Base-by-base conservation (phyloP, 2,329 filamentous ascomycete genomes). In the Diaporthe amygdali region DNA sequence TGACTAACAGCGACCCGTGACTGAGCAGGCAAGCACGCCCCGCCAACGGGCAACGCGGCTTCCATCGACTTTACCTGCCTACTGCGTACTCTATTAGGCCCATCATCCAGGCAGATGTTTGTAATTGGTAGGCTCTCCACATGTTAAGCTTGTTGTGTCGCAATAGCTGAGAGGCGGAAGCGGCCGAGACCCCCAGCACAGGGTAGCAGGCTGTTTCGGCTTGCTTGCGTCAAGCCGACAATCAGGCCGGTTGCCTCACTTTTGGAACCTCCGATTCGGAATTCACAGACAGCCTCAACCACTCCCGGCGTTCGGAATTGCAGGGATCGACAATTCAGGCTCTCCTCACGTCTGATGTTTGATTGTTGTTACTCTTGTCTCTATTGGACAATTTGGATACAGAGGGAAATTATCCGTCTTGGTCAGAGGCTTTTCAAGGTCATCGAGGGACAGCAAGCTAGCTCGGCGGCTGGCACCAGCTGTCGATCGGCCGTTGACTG, bases 181-280 rank as follows among this genome's bases (percentile, higher is more conserved):
- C 46, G 67, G 55, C 67, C 67, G 67, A 69, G 55, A 64, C 46
- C 55, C 55, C 22, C 51, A 25, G 25, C 12, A 44, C 49, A 30
- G 47, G 59, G 30, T 64, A 49, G 25, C 59, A 64, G 34, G 39
- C 12, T 49, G 66, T 69, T 59, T 66, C 70, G 32, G 55, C 30
- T 67, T 46, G 61, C 32, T n/a, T 55, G 55, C 56, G 41, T 56
- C 52, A 47, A 46, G 46, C 39, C 34, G 51, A 46, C 61, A 66
- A 30, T 68, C 63, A 27, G 25, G 59, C 49, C 47, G 67, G 70
- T 51, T 66, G 70, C 51, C 70, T 69, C 70, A 70, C n/a, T 66
- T 66, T 32, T 39, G 25, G 32, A n/a, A 34, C 49, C 32, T 68
- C 44, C 32, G 59, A 15, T 49, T 64, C 44, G 59, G 52, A 32